Conservation (phyloP, 2,329 filamentous ascomycete genomes). For the Pseudonectria foliicola region DNA sequence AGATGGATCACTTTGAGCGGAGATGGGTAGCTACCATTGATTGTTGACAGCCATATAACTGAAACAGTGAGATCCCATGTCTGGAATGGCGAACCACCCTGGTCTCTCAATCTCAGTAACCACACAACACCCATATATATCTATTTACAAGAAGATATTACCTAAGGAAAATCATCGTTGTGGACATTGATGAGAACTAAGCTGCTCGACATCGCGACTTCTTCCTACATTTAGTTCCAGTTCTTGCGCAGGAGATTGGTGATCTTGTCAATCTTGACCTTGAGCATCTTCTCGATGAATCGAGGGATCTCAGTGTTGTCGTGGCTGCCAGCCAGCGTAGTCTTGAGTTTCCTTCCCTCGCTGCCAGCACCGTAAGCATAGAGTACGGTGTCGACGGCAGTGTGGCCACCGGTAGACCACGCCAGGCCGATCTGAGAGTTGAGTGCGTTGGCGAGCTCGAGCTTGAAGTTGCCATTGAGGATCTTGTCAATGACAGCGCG, state of each 20-base stretch:
- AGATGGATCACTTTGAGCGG: no score
- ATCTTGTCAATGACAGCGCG: conserved; percentile 18
- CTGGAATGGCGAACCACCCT: no score
- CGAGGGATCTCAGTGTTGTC: conserved; percentile 26
- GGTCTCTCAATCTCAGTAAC: no score
- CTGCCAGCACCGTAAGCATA: conserved; percentile 25
- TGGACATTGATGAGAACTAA: no score
- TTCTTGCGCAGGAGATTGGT: conserved; percentile 5
- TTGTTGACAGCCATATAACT: no score
- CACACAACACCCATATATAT: no score
- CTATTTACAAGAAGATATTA: no score
- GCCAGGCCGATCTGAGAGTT: conserved; percentile 23
- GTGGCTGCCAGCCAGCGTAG: conserved; percentile 19
- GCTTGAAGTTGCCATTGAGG: conserved; percentile 14
- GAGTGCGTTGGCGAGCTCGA: conserved; percentile 21
- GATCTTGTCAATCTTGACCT: conserved; percentile 18
- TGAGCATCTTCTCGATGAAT: conserved; percentile 21
- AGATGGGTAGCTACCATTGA: no score
- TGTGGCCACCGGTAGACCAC: conserved; percentile 31
- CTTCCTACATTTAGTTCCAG: no score
- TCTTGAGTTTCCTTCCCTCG: conserved; percentile 15
- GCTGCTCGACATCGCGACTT: no score
- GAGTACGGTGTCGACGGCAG: conserved; percentile 27
- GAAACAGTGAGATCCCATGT: no score
- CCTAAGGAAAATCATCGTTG: no score